Base-by-base conservation (phyloP, 1,284 basidiomycete species). In the Trametes hirsuta region DNA sequence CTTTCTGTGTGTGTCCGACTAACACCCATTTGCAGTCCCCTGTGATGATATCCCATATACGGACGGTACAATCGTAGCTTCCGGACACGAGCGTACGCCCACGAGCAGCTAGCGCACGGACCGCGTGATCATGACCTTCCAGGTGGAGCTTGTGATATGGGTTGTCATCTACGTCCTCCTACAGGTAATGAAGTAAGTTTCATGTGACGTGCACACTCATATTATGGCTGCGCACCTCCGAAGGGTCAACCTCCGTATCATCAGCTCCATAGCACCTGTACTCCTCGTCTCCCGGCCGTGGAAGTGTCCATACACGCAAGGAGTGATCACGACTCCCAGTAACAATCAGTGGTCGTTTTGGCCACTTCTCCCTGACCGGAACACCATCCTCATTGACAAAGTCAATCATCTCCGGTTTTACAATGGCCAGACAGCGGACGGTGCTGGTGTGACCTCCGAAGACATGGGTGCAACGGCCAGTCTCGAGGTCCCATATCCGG, bases 361-460 rank as follows among this genome's bases (percentile, higher is more conserved):
- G 91, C 91, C 91, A 93, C 68, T 84, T 89, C 74, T 92, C 90
- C 61, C 82, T 82, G 44, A 77, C 78, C 25, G 86, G 75, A 41
- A 81, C 76, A 6, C 86, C 87, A 3, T 76, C 76, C 56, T 87
- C 83, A 39, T 81, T 79, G 72, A 88, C 86, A 10, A 90, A 79
- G 55, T 91, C 87, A 4, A 93, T 81, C 82, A 82, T 83, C 73
- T 94, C 93, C 1, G 93, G 93, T 70, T 93, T 91, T 53, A 95
- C 91, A 62, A 95, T 93, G n/a, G 92, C 87, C 25, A 95, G 79
- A 74, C 94, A 95, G 47, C 93, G 84, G 35, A 98, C 95, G 0
- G 95, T 98, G 68, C 92, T 94, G 24, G 93, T 96, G 75, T 98
- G 95, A 0, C 95, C 95, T 40, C 91, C 88, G 72, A 98, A 97